Evolutionary conservation across 306 rosid genomes (phyloP).

Genomic region (Nissolia schottii): DNA sequence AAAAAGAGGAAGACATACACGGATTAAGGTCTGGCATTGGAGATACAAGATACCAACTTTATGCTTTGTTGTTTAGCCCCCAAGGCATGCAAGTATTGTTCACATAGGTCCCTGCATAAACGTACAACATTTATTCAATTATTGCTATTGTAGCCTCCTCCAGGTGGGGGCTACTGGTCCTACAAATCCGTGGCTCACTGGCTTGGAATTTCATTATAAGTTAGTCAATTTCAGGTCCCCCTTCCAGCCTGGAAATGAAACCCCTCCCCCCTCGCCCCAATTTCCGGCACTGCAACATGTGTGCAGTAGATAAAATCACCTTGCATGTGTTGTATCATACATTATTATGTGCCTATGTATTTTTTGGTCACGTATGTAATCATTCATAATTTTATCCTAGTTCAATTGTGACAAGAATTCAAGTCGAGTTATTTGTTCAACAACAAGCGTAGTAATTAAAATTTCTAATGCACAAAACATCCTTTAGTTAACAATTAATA

Average conservation of each 20-base stretch:
- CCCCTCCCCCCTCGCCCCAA: neutral
- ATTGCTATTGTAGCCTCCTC: neutral
- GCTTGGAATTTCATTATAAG: neutral
- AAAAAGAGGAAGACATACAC: neutral
- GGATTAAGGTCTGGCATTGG: neutral
- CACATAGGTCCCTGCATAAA: neutral
- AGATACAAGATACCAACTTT: neutral
- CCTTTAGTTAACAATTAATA: too few species aligned
- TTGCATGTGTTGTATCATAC: neutral
- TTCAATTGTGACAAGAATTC: neutral
- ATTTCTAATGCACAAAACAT: too few species aligned
- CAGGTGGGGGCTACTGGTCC: neutral
- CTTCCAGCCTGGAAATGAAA: conserved; percentile 16
- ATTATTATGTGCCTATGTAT: neutral
- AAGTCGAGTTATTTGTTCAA: neutral
- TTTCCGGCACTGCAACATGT: neutral
- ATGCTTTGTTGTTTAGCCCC: neutral
- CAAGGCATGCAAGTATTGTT: neutral
- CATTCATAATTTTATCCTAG: neutral
- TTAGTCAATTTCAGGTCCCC: conserved; percentile 4
- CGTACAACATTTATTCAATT: neutral
- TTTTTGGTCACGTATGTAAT: neutral
- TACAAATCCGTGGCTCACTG: neutral
- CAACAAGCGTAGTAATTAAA: too few species aligned
- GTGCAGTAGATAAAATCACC: neutral